Conservation (phyloP, 139 green algal species). For the Edaphochlamys debaryana region DNA sequence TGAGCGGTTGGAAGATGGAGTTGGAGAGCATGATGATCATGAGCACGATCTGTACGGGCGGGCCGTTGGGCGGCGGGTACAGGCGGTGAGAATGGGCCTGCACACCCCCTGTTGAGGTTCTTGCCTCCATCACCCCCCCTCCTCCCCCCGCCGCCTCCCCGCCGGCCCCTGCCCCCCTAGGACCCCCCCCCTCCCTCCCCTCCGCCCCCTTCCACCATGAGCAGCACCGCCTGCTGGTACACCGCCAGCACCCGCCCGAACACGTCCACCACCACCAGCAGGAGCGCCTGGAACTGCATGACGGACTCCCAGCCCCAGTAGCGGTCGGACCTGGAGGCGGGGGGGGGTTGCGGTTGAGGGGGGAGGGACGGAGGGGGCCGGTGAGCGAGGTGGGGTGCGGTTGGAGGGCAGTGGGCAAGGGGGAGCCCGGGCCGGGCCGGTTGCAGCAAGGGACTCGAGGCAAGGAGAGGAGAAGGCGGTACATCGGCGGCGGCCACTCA, state of each 20-base stretch:
- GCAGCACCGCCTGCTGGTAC: conserved; percentile 39
- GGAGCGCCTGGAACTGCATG: conserved; percentile 32
- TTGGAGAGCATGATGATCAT: conserved; percentile 33
- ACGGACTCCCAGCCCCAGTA: conserved; percentile 30
- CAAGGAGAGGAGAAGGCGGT: too few species aligned
- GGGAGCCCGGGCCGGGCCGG: background rate
- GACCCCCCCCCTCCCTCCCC: background rate
- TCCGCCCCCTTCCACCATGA: background rate
- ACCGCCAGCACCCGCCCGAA: conserved; percentile 35
- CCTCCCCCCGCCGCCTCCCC: too few species aligned
- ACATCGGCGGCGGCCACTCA: conserved; percentile 1
- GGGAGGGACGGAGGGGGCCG: background rate
- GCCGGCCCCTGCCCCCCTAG: background rate
- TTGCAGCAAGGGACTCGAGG: too few species aligned
- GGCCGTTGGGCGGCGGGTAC: too few species aligned
- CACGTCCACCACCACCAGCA: conserved; percentile 43
- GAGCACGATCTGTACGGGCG: conserved; percentile 10
- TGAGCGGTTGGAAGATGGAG: conserved; percentile 25
- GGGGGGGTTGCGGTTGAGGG: background rate
- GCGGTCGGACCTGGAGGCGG: background rate
- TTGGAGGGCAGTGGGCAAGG: too few species aligned
- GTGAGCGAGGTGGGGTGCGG: background rate
- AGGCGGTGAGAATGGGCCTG: too few species aligned
- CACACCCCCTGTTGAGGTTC: background rate
- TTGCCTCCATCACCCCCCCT: too few species aligned